Conservation (phyloP, 1,284 basidiomycete genomes). For the Ganoderma resinaceum region DNA sequence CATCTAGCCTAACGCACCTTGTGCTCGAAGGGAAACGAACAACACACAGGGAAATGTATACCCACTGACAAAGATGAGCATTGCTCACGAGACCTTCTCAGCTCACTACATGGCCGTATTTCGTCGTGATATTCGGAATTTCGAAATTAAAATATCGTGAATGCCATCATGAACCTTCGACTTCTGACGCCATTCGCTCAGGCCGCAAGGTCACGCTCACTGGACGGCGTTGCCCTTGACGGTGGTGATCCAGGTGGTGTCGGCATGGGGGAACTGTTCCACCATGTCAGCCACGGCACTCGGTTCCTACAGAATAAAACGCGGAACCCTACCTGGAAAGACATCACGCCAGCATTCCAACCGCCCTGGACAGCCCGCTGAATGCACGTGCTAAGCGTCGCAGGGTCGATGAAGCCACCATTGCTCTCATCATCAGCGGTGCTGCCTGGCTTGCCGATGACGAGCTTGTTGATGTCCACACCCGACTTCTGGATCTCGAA, state of each 20-base stretch:
- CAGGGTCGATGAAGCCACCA: conserved; percentile 63
- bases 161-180: too few relatives aligned
- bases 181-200: too few relatives aligned
- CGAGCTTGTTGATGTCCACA: conserved; percentile 54
- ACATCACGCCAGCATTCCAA: conserved; percentile 63
- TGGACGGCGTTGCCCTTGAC: conserved; percentile 18
- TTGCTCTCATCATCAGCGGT: conserved; percentile 54
- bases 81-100: too few relatives aligned
- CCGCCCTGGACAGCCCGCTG: conserved; percentile 57
- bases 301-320: not conserved
- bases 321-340: conserved; percentile 31
- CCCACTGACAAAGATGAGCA: too few relatives aligned
- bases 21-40: too few relatives aligned
- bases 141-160: too few relatives aligned
- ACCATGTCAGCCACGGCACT: not conserved
- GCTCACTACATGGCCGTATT: too few relatives aligned
- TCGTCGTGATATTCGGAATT: too few relatives aligned
- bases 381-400: conserved; percentile 62
- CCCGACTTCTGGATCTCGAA: conserved; percentile 70
- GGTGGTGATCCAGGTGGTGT: conserved; percentile 20
- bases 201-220: not conserved
- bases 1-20: too few relatives aligned
- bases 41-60: too few relatives aligned
- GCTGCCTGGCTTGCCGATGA: conserved; percentile 69
- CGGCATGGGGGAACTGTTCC: conserved; percentile 22